A percentile compares a stretch with the other conserved stretches of the same genome.
Evolutionary conservation across 2,329 filamentous ascomycete species (phyloP).

Genomic region (Aspergillus novofumigatus): DNA sequence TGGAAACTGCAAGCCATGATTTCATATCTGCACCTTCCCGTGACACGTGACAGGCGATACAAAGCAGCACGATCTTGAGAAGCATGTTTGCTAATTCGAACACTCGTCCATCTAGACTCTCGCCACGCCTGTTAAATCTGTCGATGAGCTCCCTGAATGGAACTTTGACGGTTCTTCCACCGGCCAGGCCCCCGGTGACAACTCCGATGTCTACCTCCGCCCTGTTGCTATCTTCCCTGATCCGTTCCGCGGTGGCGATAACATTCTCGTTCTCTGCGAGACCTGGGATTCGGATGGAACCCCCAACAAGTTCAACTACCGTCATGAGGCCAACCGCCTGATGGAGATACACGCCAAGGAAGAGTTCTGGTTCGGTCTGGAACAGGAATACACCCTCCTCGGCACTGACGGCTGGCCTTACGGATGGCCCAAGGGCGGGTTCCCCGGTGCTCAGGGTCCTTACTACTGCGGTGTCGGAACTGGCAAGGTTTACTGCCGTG

Average conservation of each 20-base stretch:
- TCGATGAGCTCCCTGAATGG: slow-evolving; percentile 70
- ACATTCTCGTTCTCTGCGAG: slow-evolving; percentile 91
- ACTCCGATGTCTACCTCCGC: slow-evolving; percentile 96
- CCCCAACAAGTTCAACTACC: slow-evolving; percentile 98
- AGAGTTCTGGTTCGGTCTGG: slow-evolving; percentile 94
- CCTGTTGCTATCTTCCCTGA: slow-evolving; percentile 86
- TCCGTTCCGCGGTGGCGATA: slow-evolving; percentile 82
- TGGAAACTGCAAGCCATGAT: slow-evolving; percentile 13
- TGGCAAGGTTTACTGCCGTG: slow-evolving; percentile 95
- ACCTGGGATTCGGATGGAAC: slow-evolving; percentile 91
- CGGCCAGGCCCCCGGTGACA: slow-evolving; percentile 84
- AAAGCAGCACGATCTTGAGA: neutral
- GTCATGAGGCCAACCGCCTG: slow-evolving; percentile 82
- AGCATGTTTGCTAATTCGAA: neutral
- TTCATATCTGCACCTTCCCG: slow-evolving; percentile 24
- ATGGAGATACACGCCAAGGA: slow-evolving; percentile 82
- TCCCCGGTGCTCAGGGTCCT: slow-evolving; percentile 86
- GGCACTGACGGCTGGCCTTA: slow-evolving; percentile 83
- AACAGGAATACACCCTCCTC: slow-evolving; percentile 95
- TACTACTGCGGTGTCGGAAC: slow-evolving; percentile 99
- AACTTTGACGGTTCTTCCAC: slow-evolving; percentile 89
- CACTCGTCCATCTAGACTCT: slow-evolving; percentile 52
- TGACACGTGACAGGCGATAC: slow-evolving; percentile 21
- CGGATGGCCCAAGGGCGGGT: slow-evolving; percentile 84
- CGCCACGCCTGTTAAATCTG: slow-evolving; percentile 51